phyloP scores from a whole-genome alignment of 2,329 filamentous ascomycete genomes.

The Diaporthe amygdali region DNA sequence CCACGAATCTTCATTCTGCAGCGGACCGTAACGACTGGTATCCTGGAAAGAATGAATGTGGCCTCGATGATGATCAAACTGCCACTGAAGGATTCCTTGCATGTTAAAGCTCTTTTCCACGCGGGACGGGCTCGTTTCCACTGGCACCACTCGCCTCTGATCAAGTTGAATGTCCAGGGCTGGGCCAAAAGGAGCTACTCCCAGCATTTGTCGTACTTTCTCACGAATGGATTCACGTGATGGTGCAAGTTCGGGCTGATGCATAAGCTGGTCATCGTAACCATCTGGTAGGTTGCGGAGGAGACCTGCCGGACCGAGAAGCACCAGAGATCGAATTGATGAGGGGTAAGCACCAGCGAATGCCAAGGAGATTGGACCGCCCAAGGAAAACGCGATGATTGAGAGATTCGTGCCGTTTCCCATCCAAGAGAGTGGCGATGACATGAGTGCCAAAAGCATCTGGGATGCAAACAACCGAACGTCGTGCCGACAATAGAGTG shows the following conservation, averaged over 20 bases:
- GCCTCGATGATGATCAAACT: neutral
- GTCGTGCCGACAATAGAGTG: neutral
- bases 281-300: neutral
- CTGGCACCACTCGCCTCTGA: neutral
- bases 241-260: neutral
- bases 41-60: neutral
- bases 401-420: neutral
- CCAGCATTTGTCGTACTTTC: neutral
- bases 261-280: neutral
- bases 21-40: neutral
- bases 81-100: neutral
- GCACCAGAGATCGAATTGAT: neutral
- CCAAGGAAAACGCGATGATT: neutral
- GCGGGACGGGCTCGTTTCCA: neutral
- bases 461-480: neutral
- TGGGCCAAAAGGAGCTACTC: neutral
- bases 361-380: neutral
- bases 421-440: neutral
- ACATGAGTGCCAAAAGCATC: neutral
- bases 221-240: neutral
- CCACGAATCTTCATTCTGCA: neutral
- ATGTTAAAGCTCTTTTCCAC: neutral
- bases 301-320: neutral
- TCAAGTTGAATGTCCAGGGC: neutral
- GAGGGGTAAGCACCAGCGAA: neutral